phyloP scores from a whole-genome alignment of 148 eudicot species.

The Oxyria digyna region DNA sequence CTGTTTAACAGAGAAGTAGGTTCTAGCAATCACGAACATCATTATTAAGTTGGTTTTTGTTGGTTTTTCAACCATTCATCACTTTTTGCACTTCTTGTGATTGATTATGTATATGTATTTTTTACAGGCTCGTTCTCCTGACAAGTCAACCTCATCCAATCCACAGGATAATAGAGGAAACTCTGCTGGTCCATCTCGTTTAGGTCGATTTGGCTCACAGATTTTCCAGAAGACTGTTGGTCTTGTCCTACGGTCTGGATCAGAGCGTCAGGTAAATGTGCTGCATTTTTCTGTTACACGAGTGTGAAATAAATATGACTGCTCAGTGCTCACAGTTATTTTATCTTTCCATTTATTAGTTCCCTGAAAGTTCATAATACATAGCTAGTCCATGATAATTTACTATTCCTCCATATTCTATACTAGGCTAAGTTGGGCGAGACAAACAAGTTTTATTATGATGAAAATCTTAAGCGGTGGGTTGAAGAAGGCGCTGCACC shows the following conservation, averaged over 20 bases:
- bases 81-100: background rate
- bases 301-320: background rate
- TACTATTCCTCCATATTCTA: background rate
- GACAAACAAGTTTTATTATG: conserved; percentile 64
- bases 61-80: too few species aligned
- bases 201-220: conserved; percentile 72
- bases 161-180: conserved; percentile 29
- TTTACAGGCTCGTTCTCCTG: conserved; percentile 38
- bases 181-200: conserved; percentile 40
- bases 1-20: background rate
- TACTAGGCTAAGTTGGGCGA: conserved; percentile 84
- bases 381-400: background rate
- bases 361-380: background rate
- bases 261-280: conserved; percentile 58
- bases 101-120: background rate
- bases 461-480: conserved; percentile 86
- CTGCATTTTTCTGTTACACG: background rate
- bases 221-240: conserved; percentile 74
- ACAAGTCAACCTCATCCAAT: conserved; percentile 29
- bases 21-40: background rate
- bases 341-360: background rate
- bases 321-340: background rate
- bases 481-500: conserved; percentile 81
- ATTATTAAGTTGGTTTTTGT: too few species aligned
- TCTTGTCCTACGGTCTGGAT: conserved; percentile 53